These are phyloP conservation scores for Alloteropsis angusta DNA, from an alignment of 202 grass and related monocot species.

Conservation along the genomic window DNA sequence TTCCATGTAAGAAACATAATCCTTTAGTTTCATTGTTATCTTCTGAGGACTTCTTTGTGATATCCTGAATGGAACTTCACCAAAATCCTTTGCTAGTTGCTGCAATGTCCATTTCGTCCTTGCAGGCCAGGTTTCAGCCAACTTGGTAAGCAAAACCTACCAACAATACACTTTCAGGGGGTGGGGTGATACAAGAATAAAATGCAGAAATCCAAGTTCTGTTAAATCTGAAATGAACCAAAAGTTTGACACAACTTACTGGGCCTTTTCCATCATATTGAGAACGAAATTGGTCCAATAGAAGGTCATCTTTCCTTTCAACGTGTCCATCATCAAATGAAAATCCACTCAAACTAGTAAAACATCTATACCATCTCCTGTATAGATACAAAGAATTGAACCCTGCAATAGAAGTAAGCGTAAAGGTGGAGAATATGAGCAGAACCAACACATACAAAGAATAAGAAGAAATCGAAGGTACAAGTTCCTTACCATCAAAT, in stretches of 20 bases:
- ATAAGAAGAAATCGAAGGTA: background rate
- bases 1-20: conserved; percentile 95
- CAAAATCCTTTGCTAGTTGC: conserved; percentile 55
- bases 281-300: conserved; percentile 64
- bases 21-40: conserved; percentile 83
- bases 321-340: conserved; percentile 63
- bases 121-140: conserved; percentile 72
- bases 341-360: conserved; percentile 69
- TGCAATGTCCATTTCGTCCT: conserved; percentile 85
- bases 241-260: conserved; percentile 36
- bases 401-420: conserved; percentile 37
- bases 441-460: background rate
- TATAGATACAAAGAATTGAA: conserved; percentile 85
- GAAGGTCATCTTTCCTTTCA: conserved; percentile 67
- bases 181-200: conserved; percentile 7
- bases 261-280: conserved; percentile 73
- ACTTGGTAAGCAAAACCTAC: conserved; percentile 73
- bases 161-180: conserved; percentile 14
- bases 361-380: conserved; percentile 91
- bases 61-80: conserved; percentile 72
- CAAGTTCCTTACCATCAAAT: conserved; percentile 70
- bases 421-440: conserved; percentile 8
- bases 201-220: background rate
- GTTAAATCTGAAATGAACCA: background rate
- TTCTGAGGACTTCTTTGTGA: conserved; percentile 88